Base-by-base conservation (phyloP, 345 rosid genomes). In the Melaleuca quinquenervia region DNA sequence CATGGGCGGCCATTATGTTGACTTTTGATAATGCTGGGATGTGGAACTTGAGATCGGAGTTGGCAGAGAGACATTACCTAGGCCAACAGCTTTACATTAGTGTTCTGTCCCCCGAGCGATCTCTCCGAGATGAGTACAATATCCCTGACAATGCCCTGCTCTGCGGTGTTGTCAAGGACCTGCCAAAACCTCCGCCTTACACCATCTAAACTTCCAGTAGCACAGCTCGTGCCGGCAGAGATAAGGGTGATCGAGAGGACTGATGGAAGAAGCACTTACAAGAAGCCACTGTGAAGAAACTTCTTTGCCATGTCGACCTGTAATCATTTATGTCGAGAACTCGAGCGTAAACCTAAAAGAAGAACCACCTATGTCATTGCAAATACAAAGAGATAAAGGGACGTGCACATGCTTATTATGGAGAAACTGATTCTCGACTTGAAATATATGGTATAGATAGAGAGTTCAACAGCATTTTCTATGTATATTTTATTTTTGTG, bases 1-100 rank as follows among this genome's bases (percentile, higher is more conserved):
- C 90, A 13, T 91, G 94, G 92, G 91, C 93, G 3, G 90, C 93
- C 64, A 87, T 91, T 84, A 22, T 91, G 89, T 83, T 90, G n/a
- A 86, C 86, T 82, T 51, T 91, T 84, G 95, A 93, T 85, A 91
- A 88, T 80, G 86, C 86, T 20, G 93, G 93, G n/a, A 82, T 89
- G 88, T 91, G 95, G 93, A 91, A 88, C 82, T 84, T 91, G 89
- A 89, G 94, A 87, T 91, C 93, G 18, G 92, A 90, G 83, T 27
- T 89, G 74, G 87, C 86, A 41, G 93, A 90, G 84, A 74, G 87
- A 7, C 88, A 86, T 83, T 91, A 86, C 87, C 92, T 89, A 11
- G 93, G 92, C 26, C 94, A 91, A 80, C 89, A 92, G 74, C 83
- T 92, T 3, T 92, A 90, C 83, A 36, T 91, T 27, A 89, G 91